Evolutionary conservation across 2,329 filamentous ascomycete species (phyloP), one percentile per base, ranked within the genome.

Genomic region (Scedosporium dehoogii): DNA sequence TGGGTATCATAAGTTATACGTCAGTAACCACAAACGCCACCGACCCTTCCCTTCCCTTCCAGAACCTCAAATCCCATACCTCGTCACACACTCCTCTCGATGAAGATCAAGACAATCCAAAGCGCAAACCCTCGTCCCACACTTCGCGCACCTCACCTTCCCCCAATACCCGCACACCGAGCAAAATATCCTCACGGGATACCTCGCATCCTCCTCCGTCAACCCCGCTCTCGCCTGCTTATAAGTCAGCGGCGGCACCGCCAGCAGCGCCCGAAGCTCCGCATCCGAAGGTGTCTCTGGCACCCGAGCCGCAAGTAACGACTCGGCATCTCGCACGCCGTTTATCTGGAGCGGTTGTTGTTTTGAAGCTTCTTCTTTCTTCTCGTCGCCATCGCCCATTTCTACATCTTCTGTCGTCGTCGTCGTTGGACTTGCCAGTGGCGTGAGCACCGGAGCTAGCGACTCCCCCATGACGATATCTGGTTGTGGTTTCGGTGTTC

Each of bases 151-250:
- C 73, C 81, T 83, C 56, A 91, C 86, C 48, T 86, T 78, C 2
- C 89, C 90, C 89, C 90, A 92, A 73, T 92, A 92, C 14, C 90
- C 90, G 70, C 90, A 93, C 38, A 91, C 85, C 70, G 88, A 87
- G 73, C 90, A 93, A 72, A 92, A 93, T 42, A 78, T 76, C 64
- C 89, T 79, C 57, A 77, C 76, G 2, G 88, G 86, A 65, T 85
- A 85, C 68, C 69, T 73, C 14, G 67, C 67, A 56, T 73, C 76
- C 44, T 75, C 74, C 7, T 72, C 71, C n/a, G 68, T 69, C 76
- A 76, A 81, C 29, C 67, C 70, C 2, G 78, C 83, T 61, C 78
- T 74, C 46, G 86, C 85, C 67, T 90, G 87, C 58, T 82, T 78
- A 73, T 91, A 92, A 44, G 79, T 85, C 61, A 92, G 74, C 57